Conservation (phyloP, 2,329 filamentous ascomycete genomes). For the Daldinia sp. region DNA sequence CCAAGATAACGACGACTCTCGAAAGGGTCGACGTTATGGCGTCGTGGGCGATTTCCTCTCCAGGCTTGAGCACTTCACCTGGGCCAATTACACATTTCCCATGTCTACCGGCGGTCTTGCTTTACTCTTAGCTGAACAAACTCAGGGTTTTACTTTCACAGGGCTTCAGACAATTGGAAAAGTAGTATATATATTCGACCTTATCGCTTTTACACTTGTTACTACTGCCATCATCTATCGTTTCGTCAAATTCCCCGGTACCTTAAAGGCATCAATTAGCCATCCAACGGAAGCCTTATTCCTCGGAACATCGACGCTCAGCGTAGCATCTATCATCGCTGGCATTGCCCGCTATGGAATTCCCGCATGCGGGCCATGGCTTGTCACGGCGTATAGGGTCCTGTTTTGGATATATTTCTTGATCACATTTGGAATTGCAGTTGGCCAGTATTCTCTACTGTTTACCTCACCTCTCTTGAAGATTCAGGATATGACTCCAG, state of each 20-base stretch:
- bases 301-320: constrained; percentile 53
- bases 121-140: constrained; percentile 57
- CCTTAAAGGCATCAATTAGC: constrained; percentile 59
- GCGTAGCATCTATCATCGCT: constrained; percentile 59
- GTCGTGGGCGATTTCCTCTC: constrained; percentile 38
- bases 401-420: constrained; percentile 60
- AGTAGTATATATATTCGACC: constrained; percentile 63
- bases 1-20: constrained; percentile 1
- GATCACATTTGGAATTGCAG: constrained; percentile 54
- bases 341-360: constrained; percentile 56
- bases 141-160: constrained; percentile 56
- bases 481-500: constrained; percentile 56
- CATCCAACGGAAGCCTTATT: constrained; percentile 65
- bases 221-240: constrained; percentile 54
- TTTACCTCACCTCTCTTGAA: constrained; percentile 55
- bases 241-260: constrained; percentile 59
- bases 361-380: constrained; percentile 56
- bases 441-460: constrained; percentile 54
- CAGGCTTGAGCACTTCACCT: constrained; percentile 58
- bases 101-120: constrained; percentile 62
- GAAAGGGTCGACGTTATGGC: constrained; percentile 19
- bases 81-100: constrained; percentile 61
- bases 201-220: constrained; percentile 59
- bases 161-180: constrained; percentile 65
- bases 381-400: constrained; percentile 54